phyloP scores from a whole-genome alignment of 768 basidiomycete genomes.

The Termitomyces sp. region DNA sequence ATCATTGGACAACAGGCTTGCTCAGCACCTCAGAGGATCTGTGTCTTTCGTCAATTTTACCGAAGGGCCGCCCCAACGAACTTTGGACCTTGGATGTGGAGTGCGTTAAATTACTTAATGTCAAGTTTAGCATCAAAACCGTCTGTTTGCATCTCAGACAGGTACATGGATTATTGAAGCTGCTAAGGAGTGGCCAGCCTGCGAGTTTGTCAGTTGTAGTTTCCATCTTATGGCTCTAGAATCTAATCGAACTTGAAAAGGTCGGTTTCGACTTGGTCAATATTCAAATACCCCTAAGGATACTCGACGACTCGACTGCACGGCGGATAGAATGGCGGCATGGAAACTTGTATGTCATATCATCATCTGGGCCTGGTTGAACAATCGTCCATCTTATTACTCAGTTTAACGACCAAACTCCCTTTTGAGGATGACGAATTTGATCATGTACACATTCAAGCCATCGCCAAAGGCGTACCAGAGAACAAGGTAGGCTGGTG shows the following conservation, averaged over 20 bases:
- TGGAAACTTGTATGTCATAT: conserved; percentile 61
- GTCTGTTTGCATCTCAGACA: conserved; percentile 31
- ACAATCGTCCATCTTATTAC: not conserved
- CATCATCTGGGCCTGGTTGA: not conserved
- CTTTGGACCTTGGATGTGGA: conserved; percentile 70
- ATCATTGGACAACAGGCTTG: conserved; percentile 45
- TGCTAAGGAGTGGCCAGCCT: conserved; percentile 63
- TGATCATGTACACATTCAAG: conserved; percentile 71
- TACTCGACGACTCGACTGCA: conserved; percentile 46
- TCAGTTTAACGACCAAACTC: conserved; percentile 65
- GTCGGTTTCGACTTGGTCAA: conserved; percentile 79
- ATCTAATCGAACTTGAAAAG: conserved; percentile 25
- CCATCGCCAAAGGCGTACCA: conserved; percentile 61
- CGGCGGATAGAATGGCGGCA: conserved; percentile 65
- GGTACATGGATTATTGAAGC: conserved; percentile 72
- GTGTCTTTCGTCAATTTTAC: conserved; percentile 56
- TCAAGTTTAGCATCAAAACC: not conserved
- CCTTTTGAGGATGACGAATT: conserved; percentile 83
- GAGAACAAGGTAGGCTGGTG: conserved; percentile 58
- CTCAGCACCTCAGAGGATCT: conserved; percentile 43
- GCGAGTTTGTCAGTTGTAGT: conserved; percentile 45
- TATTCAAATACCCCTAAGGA: conserved; percentile 54
- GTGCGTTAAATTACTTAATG: conserved; percentile 33
- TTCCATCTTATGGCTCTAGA: not conserved
- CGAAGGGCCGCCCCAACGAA: conserved; percentile 42